phyloP scores from a whole-genome alignment of 768 basidiomycete species.

The Kwoniella pini region DNA sequence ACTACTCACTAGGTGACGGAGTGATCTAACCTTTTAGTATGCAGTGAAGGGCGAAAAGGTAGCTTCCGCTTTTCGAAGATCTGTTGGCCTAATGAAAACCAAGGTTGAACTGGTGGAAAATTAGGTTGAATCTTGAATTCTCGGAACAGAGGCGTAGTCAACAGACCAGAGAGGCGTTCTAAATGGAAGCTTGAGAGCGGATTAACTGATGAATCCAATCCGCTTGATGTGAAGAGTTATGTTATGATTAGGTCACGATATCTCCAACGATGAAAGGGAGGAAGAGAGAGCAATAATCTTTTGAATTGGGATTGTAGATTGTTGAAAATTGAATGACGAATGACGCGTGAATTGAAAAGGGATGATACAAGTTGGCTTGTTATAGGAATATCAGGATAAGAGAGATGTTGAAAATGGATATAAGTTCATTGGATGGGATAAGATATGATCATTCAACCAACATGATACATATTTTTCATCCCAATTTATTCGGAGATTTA shows the following conservation, averaged over 20 bases:
- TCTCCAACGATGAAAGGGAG: too few species aligned
- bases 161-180: constrained; percentile 2
- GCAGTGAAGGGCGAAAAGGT: too few species aligned
- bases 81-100: too few species aligned
- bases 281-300: too few species aligned
- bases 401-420: not conserved
- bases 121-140: not conserved
- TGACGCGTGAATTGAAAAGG: not conserved
- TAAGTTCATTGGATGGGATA: constrained; percentile 1
- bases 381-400: not conserved
- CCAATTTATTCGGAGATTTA: not conserved
- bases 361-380: not conserved
- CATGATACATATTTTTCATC: not conserved
- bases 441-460: constrained; percentile 2
- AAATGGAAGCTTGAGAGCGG: not conserved
- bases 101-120: too few species aligned
- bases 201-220: not conserved
- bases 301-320: too few species aligned
- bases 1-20: not conserved
- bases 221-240: not conserved
- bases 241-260: not conserved
- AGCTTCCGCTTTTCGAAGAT: too few species aligned
- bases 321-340: constrained; percentile 1
- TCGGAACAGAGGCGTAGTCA: not conserved
- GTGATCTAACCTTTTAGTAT: too few species aligned